Base-by-base conservation (phyloP, 176 grass and related monocot genomes). In the Phoenix roebelenii region DNA sequence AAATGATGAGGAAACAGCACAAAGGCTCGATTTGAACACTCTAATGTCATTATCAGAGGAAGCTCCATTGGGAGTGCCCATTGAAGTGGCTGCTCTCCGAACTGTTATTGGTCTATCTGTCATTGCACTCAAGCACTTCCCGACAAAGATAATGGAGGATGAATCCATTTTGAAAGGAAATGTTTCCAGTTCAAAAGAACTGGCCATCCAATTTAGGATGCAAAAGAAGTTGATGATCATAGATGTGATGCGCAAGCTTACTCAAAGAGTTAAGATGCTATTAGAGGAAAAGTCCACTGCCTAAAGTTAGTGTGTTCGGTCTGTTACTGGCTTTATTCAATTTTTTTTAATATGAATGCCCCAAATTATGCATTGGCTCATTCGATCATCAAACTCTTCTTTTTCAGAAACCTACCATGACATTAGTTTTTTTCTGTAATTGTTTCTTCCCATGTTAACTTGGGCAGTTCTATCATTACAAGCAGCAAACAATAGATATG, bases 101-200 rank as follows among this genome's bases (percentile, higher is more conserved):
- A 98, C 87, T 23, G 67, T 85, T 26, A 78, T 98, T 64, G 78
- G 81, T 20, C 80, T 98, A 22, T 88, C 76, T 16, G 76, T 86
- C 1, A 74, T 98, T 71, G 82, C 84, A 7, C 84, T 92, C 1
- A 78, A 89, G 35, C 85, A 91, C 67, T 98, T 98, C 65, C 81
- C 89, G 52, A 92, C 93, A 18, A 85, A 98, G 67, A 92, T 98
- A 85, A 98, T 85, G 87, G 74, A 98, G 28, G 93, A 98, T 32
- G 79, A 98, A 52, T 58, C 76, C 10, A 69, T 92, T 18, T 66
- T 92, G 10, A 88, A 71, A 65, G 75, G 63, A 30, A 76, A 71
- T 29, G 60, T 70, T 1, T 64, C 84, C 61, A 30, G 61, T 55
- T 77, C 82, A 58, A 98, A 73, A 18, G 69, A 83, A 51, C 28